Conservation (phyloP, 805 yeast genomes). For the Scheffersomyces ergatensis region DNA sequence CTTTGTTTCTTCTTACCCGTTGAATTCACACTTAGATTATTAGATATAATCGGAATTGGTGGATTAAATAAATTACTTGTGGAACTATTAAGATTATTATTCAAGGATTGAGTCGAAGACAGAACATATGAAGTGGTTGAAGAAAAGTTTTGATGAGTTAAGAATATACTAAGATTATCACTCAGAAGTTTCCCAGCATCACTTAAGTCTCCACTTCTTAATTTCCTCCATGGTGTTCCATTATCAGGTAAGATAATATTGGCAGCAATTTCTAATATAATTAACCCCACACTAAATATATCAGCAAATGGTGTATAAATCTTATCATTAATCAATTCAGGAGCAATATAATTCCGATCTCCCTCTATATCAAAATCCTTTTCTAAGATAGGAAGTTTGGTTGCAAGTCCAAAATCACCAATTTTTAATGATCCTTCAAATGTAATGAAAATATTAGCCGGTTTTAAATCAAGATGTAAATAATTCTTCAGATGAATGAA, state of each 20-base stretch:
- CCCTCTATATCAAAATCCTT: constrained; percentile 88
- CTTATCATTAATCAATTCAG: constrained; percentile 83
- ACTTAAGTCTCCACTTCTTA: constrained; percentile 90
- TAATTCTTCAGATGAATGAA: constrained; percentile 75
- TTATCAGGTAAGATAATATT: constrained; percentile 93
- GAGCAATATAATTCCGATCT: constrained; percentile 96
- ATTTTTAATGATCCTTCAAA: constrained; percentile 93
- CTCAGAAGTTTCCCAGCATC: constrained; percentile 86
- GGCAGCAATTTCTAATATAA: constrained; percentile 93
- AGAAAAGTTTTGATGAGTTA: constrained; percentile 25
- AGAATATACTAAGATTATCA: constrained; percentile 42
- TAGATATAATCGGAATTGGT: neutral
- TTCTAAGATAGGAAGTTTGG: constrained; percentile 67
- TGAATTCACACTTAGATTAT: neutral
- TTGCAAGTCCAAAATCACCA: constrained; percentile 96
- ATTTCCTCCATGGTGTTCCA: constrained; percentile 94
- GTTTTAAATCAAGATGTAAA: constrained; percentile 88
- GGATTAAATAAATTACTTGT: neutral
- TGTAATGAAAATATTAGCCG: constrained; percentile 90
- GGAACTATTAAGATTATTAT: constrained; percentile 1
- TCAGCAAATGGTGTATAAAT: constrained; percentile 90
- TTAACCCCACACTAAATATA: constrained; percentile 88
- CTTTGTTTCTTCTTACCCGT: neutral
- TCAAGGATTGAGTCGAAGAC: constrained; percentile 3
- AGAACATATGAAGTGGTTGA: constrained; percentile 21